Base-by-base conservation (phyloP, 129 eudicot species). In the Saposhnikovia divaricata region DNA sequence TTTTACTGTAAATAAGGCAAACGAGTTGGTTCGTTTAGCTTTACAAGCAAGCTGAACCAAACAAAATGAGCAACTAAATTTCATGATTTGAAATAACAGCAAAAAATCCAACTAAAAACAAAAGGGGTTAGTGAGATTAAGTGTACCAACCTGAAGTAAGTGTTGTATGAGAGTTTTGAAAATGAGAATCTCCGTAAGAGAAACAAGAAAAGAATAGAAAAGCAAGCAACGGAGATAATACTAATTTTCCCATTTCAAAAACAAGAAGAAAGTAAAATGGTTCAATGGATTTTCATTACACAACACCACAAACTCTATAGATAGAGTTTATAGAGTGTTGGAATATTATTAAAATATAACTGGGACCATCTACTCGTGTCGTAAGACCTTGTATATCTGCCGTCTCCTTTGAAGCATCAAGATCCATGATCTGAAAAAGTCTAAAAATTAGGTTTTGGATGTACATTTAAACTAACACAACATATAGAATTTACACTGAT, bases 351-450 rank as follows among this genome's bases (percentile, higher is more conserved):
- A n/a, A 42, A 39, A 74, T 72, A 70, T 86, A 93, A 97, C 97
- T 92, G 45, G 84, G 78, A 70, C 96, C 92, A 81, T 95, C 98
- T 45, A 90, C 90, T 85, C 98, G 89, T 68, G 91, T 87, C 46
- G 93, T 90, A 80, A 78, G 86, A 42, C 97, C 92, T 44, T 87
- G 85, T 69, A 81, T 79, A 79, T 89, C 98, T 78, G 98, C 98
- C 11, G 55, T 78, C 84, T 77, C 81, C 53, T 90, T 88, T 44
- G 88, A 92, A 59, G 86, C 75, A 90, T 95, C 98, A 79, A 95
- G 87, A 85, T 95, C 96, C 85, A 88, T 84, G 46, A 91, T 87
- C 98, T 95, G 61, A 66, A 72, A n/a, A 43, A 45, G 37, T 37
- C 79, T 76, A 81, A 50, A 72, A 53, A 40, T 71, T 27, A 57